Conservation (phyloP, 2,329 filamentous ascomycete species). For the Botrytis squamosa region DNA sequence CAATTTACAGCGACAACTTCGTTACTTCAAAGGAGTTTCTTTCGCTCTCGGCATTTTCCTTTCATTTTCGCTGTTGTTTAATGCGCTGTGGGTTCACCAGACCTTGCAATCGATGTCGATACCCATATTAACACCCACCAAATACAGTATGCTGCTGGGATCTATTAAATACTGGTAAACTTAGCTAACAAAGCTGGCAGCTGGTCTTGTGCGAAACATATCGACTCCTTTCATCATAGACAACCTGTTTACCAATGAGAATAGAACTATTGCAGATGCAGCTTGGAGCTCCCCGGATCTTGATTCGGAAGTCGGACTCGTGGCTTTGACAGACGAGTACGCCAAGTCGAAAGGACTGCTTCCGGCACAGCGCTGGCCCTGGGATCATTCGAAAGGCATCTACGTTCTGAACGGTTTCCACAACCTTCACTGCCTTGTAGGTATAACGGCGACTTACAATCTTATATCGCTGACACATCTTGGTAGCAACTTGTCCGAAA, state of each 20-base stretch:
- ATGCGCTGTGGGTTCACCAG: not conserved
- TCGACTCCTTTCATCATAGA: constrained; percentile 8
- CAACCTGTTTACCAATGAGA: constrained; percentile 5
- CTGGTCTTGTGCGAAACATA: constrained; percentile 6
- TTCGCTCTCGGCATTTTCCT: not conserved
- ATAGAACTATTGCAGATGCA: not conserved
- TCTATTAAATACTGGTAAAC: not conserved
- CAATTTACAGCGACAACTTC: not conserved
- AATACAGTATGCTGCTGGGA: not conserved
- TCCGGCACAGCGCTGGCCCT: constrained; percentile 9
- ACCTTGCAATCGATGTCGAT: not conserved
- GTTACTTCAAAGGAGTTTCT: not conserved
- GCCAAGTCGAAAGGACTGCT: constrained; percentile 4
- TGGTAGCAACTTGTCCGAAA: not conserved
- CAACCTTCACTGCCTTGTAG: constrained; percentile 17
- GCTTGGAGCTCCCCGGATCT: constrained; percentile 9
- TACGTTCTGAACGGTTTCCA: constrained; percentile 16
- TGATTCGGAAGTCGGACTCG: constrained; percentile 4
- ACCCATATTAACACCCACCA: not conserved
- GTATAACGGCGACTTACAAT: not conserved
- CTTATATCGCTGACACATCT: not conserved
- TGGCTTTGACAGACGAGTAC: constrained; percentile 11
- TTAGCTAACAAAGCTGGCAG: not conserved
- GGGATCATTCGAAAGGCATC: constrained; percentile 14
- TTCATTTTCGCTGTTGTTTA: not conserved